Conservation (phyloP, 441 rosid genomes). For the Oxalis stricta region DNA sequence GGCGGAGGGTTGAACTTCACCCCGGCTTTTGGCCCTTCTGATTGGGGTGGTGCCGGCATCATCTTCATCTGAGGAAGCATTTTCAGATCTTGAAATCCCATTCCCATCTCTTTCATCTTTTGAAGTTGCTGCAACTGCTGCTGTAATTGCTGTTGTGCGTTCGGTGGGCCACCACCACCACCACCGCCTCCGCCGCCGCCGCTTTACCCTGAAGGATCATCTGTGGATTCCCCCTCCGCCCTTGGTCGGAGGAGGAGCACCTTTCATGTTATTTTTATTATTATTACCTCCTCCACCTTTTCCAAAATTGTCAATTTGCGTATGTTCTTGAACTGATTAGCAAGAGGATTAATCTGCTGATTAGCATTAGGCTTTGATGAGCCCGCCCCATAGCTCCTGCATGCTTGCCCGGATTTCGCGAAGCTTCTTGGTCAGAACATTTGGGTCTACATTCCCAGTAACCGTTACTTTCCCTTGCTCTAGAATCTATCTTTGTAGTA, state of each 20-base stretch:
- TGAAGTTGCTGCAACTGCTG: conserved; percentile 49
- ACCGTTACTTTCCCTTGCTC: conserved; percentile 88
- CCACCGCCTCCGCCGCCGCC: conserved; percentile 26
- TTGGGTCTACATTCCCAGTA: conserved; percentile 58
- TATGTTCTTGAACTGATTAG: conserved; percentile 59
- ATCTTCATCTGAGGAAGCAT: conserved; percentile 46
- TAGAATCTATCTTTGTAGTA: conserved; percentile 49
- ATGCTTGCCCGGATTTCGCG: conserved; percentile 84
- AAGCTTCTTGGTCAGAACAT: conserved; percentile 61
- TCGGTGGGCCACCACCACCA: conserved; percentile 25
- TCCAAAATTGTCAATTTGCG: too few relatives aligned
- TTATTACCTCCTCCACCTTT: conserved; percentile 39
- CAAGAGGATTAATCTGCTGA: conserved; percentile 25
- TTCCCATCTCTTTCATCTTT: conserved; percentile 50
- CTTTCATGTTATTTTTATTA: too few relatives aligned
- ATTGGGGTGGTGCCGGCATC: conserved; percentile 22
- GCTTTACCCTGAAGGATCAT: conserved; percentile 32
- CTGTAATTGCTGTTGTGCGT: conserved; percentile 34
- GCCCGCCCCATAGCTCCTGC: conserved; percentile 89
- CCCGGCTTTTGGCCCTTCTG: conserved; percentile 27
- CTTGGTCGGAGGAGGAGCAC: too few relatives aligned
- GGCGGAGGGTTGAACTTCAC: conserved; percentile 36
- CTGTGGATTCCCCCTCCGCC: too few relatives aligned
- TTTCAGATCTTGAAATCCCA: conserved; percentile 58
- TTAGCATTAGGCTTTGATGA: conserved; percentile 30